Evolutionary conservation across 2,329 filamentous ascomycete genomes (phyloP), one percentile per base, ranked within the genome.

Genomic region (Epichloe gansuensis): DNA sequence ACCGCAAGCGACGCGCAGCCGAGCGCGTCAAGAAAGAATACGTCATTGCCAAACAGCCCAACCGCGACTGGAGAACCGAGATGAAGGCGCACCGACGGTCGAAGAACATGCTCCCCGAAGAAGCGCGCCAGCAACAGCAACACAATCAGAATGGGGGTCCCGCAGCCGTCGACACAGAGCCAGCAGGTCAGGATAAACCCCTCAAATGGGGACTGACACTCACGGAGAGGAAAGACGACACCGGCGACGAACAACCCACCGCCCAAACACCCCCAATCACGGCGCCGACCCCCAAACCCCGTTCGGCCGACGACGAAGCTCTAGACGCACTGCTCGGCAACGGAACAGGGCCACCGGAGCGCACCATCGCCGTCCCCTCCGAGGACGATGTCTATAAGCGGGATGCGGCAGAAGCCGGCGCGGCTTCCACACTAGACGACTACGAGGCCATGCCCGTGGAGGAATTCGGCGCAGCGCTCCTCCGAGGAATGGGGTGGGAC

Each of bases 401-500:
- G 28, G 88, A 91, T 64, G 78, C 91, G 34, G 75, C 78, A 12
- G 72, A 78, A 28, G 85, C 89, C 1, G 90, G 89, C 1, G 86
- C 89, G 23, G 76, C 81, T 34, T 84, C 89, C 4, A 87, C 83
- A 0, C 72, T 95, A 17, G 86, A 88, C 37, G 88, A 93, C 62
- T 97, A 97, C 69, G 85, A 86, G 54, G 83, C 85, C 12, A 85
- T 95, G 56, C 91, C 93, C 0, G 89, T 97, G 15, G 91, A 96
- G 60, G 90, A 96, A 61, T 98, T 97, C 59, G 93, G 93, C 7
- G 86, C 90, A 17, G 90, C 91, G 0, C 75, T 97, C 57, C 76
- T 98, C 38, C 82, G 91, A 35, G 90, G 91, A 9, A 96, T 97
- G 87, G 93, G 93, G 8, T 96, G 91, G 91, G 90, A 96, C 73